These are phyloP conservation scores for Melastoma candidum DNA, from an alignment of 441 rosid genomes.

Conservation along the genomic window DNA sequence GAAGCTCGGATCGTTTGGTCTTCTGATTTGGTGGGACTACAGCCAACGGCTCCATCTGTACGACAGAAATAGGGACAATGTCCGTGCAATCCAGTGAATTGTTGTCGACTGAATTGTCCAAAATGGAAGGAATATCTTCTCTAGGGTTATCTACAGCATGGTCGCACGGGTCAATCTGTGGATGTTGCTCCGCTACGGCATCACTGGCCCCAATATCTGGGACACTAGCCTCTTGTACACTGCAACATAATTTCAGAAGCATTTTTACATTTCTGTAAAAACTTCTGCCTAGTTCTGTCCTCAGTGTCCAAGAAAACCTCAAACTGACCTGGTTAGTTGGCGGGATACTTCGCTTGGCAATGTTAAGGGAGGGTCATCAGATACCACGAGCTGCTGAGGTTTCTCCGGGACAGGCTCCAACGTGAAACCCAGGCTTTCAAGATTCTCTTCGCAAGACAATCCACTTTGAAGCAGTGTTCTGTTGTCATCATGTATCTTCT, in stretches of 20 bases:
- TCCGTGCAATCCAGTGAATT: conserved; percentile 36
- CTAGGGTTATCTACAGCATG: conserved; percentile 25
- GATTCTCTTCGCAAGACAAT: conserved; percentile 19
- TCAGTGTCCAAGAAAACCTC: neutral
- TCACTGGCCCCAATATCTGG: conserved; percentile 31
- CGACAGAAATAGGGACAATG: conserved; percentile 10
- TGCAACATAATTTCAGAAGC: conserved; percentile 24
- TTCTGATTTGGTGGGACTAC: conserved; percentile 4
- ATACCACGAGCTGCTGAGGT: conserved; percentile 23
- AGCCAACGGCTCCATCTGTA: conserved; percentile 4
- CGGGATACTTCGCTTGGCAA: conserved; percentile 11
- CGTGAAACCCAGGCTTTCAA: conserved; percentile 27
- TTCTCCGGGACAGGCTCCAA: conserved; percentile 40
- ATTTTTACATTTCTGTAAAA: neutral
- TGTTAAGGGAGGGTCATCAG: conserved; percentile 27
- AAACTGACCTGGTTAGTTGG: conserved; percentile 21
- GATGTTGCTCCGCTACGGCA: conserved; percentile 23
- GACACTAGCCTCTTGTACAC: conserved; percentile 37
- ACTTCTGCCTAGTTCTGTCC: neutral
- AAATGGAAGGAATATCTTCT: conserved; percentile 25
- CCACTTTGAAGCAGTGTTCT: conserved; percentile 49
- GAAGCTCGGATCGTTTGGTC: conserved; percentile 9
- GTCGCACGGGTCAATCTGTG: conserved; percentile 20
- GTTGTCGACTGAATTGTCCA: conserved; percentile 29
- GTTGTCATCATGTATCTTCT: conserved; percentile 54